phyloP scores from a whole-genome alignment of 2,329 filamentous ascomycete genomes.

The Talaromyces pinophilus region DNA sequence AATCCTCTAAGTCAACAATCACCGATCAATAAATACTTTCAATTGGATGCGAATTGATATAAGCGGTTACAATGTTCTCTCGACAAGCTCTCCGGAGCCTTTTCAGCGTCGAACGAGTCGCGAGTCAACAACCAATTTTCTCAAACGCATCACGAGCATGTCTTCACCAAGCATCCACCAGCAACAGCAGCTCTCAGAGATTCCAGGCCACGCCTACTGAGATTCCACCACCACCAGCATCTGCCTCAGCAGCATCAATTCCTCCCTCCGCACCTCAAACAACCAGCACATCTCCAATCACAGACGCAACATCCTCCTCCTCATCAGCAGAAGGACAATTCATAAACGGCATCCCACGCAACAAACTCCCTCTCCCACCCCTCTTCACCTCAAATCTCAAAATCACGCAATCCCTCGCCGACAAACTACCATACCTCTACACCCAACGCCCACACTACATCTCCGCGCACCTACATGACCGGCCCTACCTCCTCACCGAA shows the following conservation, averaged over 20 bases:
- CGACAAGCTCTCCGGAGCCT: constrained; percentile 37
- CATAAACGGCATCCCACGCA: constrained; percentile 32
- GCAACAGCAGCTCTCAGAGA: constrained; percentile 27
- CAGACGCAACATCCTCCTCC: constrained; percentile 1
- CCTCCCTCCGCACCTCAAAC: neutral
- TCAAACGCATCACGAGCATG: constrained; percentile 40
- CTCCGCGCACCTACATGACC: constrained; percentile 50
- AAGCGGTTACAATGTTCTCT: constrained; percentile 36
- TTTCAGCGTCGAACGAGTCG: constrained; percentile 30
- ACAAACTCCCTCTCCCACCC: constrained; percentile 42
- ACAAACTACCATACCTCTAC: constrained; percentile 47
- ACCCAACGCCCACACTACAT: constrained; percentile 52
- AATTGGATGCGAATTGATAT: constrained; percentile 1
- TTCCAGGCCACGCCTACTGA: constrained; percentile 34
- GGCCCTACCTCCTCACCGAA: constrained; percentile 54
- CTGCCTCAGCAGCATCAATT: constrained; percentile 20
- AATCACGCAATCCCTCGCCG: constrained; percentile 44
- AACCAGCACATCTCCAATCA: neutral
- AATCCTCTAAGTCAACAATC: constrained; percentile 14
- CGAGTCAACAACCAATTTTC: constrained; percentile 23
- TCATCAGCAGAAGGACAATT: constrained; percentile 26
- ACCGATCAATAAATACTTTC: neutral
- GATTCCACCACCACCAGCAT: constrained; percentile 29
- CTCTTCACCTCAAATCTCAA: constrained; percentile 42
- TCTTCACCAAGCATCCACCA: constrained; percentile 43